Evolutionary conservation across 306 rosid genomes (phyloP).

Genomic region (Medicago arabica): DNA sequence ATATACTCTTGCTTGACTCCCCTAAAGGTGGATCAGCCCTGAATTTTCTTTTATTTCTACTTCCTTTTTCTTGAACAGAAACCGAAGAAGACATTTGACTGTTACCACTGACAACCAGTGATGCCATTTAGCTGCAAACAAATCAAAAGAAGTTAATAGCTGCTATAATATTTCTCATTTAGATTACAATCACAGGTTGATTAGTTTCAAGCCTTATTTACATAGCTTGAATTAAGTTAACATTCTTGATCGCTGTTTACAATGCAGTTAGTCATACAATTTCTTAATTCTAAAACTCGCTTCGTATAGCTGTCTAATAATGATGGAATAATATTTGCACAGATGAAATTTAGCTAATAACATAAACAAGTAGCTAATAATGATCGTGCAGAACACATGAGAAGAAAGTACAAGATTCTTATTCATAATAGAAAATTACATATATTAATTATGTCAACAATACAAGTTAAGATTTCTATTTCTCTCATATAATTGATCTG

Average conservation of each 20-base stretch:
- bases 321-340: neutral
- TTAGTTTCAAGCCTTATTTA: neutral
- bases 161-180: neutral
- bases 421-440: neutral
- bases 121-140: slow-evolving; percentile 79
- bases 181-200: neutral
- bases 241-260: neutral
- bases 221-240: slow-evolving; percentile 1
- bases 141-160: neutral
- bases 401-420: neutral
- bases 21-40: slow-evolving; percentile 88
- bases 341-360: neutral
- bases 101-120: slow-evolving; percentile 66
- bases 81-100: slow-evolving; percentile 64
- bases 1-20: slow-evolving; percentile 57
- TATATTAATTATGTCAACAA: neutral
- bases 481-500: neutral
- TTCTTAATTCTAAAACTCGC: neutral
- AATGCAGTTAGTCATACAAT: slow-evolving; percentile 8
- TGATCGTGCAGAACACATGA: neutral
- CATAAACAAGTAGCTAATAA: neutral
- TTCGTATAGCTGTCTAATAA: neutral
- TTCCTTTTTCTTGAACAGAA: slow-evolving; percentile 76
- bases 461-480: neutral
- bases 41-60: slow-evolving; percentile 92